Percentiles rank a stretch among this genome's conserved stretches.
phyloP scores from a whole-genome alignment of 257 asterid species.

The Nyctanthes arbortristis region DNA sequence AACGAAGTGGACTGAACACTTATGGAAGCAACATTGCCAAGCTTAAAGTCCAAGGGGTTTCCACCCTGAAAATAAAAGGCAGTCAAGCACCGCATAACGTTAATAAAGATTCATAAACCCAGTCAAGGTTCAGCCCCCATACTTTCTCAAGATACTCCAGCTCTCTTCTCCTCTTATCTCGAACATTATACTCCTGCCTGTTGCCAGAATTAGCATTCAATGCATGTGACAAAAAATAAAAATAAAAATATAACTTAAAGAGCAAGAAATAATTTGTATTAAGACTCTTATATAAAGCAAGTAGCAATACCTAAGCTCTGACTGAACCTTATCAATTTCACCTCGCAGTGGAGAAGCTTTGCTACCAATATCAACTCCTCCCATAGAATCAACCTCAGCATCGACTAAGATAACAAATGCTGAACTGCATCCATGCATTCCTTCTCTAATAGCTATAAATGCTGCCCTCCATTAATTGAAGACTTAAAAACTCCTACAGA shows the following conservation, averaged over 20 bases:
- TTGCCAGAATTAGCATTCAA: slow-evolving; percentile 28
- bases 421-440: slow-evolving; percentile 69
- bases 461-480: slow-evolving; percentile 45
- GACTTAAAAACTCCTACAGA: slow-evolving; percentile 36
- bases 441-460: slow-evolving; percentile 52
- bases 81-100: slow-evolving; percentile 26
- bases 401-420: slow-evolving; percentile 68
- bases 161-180: slow-evolving; percentile 83
- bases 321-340: slow-evolving; percentile 76
- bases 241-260: slow-evolving; percentile 6
- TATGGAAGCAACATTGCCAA: slow-evolving; percentile 60
- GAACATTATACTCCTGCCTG: slow-evolving; percentile 83
- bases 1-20: slow-evolving; percentile 93
- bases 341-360: slow-evolving; percentile 74
- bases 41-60: slow-evolving; percentile 74
- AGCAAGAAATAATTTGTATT: slow-evolving; percentile 11
- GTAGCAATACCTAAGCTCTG: slow-evolving; percentile 77
- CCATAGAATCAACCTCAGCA: slow-evolving; percentile 95
- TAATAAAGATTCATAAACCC: slow-evolving; percentile 19
- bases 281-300: slow-evolving; percentile 20
- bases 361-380: slow-evolving; percentile 74
- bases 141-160: slow-evolving; percentile 91
- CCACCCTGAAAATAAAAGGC: slow-evolving; percentile 74
- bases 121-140: slow-evolving; percentile 40
- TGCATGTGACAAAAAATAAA: slow-evolving; percentile 14